Base-by-base conservation (phyloP, 2,329 filamentous ascomycete species). In the Periconia sp. region DNA sequence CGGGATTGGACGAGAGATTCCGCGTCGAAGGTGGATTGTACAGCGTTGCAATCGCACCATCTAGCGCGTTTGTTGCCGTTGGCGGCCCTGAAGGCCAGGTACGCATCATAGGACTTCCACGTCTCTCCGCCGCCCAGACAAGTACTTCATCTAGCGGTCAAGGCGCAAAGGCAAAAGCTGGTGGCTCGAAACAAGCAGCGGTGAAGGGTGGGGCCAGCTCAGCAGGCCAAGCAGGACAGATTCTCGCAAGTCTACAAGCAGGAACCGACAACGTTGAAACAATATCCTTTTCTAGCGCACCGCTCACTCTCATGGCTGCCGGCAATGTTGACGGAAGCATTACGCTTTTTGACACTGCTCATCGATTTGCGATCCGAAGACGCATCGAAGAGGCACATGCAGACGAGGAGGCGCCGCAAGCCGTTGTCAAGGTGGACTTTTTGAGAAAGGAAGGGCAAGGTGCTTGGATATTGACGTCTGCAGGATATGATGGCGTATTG, bases 381-480 rank as follows among this genome's bases (percentile, higher is more conserved):
- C 85, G 91, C 64, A 89, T 97, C 53, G 79, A 81, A 36, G 87
- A 87, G 36, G 92, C 89, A 1, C 92, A 95, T 68, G 87, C 92
- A 4, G 70, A 71, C 30, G 66, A 71, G 17, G 65, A 92, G 63
- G 88, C 92, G 53, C 88, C 89, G n/a, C 87, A 87, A 61, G 87
- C 89, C 1, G 89, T 99, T 15, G 92, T 97, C 49, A 92, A 95
- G 72, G 84, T 97, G 4, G 90, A 96, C 47, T 99, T 96, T 62
- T 82, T 95, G 45, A 77, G 77, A 64, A 74, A 54, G 23, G 56
- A 69, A 32, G 63, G 64, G 1, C 33, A 65, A 3, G 67, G 69
- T 4, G 60, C 61, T n/a, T 92, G 83, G 85, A 65, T 95, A 49
- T 75, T 97, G 39, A 97, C 92, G 2, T 89, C 84, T 52, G 92